These are phyloP conservation scores for Phoenix roebelenii DNA, from an alignment of 176 grass and related monocot genomes.

Conservation along the genomic window DNA sequence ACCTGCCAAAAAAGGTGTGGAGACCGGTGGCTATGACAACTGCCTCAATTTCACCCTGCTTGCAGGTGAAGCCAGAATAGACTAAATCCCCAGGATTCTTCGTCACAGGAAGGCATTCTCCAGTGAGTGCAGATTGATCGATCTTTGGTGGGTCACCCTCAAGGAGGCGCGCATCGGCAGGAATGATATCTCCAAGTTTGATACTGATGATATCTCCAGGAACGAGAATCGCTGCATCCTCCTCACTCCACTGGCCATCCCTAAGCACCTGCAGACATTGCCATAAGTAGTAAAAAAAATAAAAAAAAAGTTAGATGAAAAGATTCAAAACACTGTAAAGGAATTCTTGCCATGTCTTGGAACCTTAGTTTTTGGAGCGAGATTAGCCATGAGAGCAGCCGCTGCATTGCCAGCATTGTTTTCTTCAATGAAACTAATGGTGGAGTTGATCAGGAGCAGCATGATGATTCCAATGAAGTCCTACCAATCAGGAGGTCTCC, in stretches of 20 bases:
- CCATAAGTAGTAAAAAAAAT: too few species aligned
- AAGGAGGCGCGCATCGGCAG: constrained; percentile 1
- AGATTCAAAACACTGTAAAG: too few species aligned
- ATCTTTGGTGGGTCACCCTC: constrained; percentile 11
- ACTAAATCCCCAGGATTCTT: neutral
- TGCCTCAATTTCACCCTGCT: constrained; percentile 16
- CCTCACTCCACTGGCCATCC: constrained; percentile 3
- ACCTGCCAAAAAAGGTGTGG: constrained; percentile 9
- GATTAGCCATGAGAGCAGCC: constrained; percentile 11
- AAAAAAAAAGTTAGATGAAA: too few species aligned
- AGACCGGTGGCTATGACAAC: constrained; percentile 9
- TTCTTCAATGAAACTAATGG: constrained; percentile 16
- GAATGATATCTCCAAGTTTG: constrained; percentile 12
- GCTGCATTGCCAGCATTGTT: constrained; percentile 15
- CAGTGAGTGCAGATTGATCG: constrained; percentile 8
- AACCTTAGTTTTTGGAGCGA: constrained; percentile 12
- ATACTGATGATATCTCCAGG: constrained; percentile 17
- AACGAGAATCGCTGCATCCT: constrained; percentile 5
- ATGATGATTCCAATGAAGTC: constrained; percentile 10
- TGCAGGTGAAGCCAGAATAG: constrained; percentile 9
- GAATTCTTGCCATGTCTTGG: too few species aligned
- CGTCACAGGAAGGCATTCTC: constrained; percentile 7
- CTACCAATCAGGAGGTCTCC: constrained; percentile 4
- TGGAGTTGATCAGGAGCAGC: constrained; percentile 13
- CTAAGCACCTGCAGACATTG: constrained; percentile 2